Evolutionary conservation across 2,329 filamentous ascomycete species (phyloP), one percentile per base, ranked within the genome.

Genomic region (Xylaria sp.): DNA sequence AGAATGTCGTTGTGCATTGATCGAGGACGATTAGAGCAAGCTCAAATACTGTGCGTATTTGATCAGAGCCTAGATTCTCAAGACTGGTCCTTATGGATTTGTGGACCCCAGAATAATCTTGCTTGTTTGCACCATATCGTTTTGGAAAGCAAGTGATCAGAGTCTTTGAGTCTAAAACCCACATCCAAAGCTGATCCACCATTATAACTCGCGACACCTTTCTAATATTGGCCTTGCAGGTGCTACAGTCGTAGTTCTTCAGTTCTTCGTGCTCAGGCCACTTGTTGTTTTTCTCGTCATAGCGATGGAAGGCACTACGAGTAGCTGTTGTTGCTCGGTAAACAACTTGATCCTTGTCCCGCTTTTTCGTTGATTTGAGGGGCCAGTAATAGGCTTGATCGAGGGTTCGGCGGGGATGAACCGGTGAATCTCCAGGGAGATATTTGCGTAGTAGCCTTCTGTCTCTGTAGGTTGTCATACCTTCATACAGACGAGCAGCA

Each of bases 381-480:
- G 75, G 77, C 72, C 76, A 76, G 41, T 77, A 78, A 58, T 80
- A 81, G 0, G 76, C 77, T 60, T 83, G 80, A 46, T 83, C 80
- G 0, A 83, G 70, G 0, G 80, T 83, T 0, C 81, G 69, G 0
- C 81, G 73, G 0, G 79, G 76, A 59, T 83, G 80, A 0, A 77
- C 67, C 5, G 75, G 79, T 0, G 77, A 71, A 1, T 77, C 63
- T 0, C 54, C 15, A 13, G 74, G 67, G 0, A 80, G 67, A 29
- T 76, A 78, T 3, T 68, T 64, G 10, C 72, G 59, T 2, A 79
- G 67, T 5, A 79, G 54, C 37, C 63, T 66, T 55, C 75, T 72
- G 48, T 80, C 77, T 0, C 70, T 66, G 25, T 75, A 74, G 3
- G 71, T 73, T 0, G 71, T 58, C 65, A 80, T 79, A 0, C 72